phyloP scores from a whole-genome alignment of 2,329 filamentous ascomycete genomes.

The Stachybotrys elegans region DNA sequence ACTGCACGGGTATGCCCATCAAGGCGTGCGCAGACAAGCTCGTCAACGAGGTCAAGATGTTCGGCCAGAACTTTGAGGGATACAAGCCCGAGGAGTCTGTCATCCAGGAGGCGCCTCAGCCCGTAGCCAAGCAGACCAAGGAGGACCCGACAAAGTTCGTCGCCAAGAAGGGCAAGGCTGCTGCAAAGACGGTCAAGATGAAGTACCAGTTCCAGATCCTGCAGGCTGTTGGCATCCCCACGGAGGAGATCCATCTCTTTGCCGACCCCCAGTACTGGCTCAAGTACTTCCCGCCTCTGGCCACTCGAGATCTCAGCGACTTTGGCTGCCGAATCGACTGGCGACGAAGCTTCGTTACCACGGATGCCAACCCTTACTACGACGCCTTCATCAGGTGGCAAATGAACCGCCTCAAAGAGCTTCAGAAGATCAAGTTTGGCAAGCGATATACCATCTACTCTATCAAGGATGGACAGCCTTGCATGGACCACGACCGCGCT shows the following conservation, averaged over 20 bases:
- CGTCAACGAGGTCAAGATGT: conserved; percentile 79
- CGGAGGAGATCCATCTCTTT: conserved; percentile 88
- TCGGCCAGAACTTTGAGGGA: conserved; percentile 78
- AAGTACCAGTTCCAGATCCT: conserved; percentile 98
- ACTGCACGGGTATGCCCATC: conserved; percentile 93
- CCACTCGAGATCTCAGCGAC: conserved; percentile 69
- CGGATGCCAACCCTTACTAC: conserved; percentile 94
- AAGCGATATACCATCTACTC: conserved; percentile 88
- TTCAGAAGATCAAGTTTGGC: conserved; percentile 90
- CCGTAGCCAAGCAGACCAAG: conserved; percentile 62
- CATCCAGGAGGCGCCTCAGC: conserved; percentile 41
- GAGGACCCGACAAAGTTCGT: conserved; percentile 88
- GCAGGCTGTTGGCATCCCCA: conserved; percentile 81
- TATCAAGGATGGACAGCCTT: conserved; percentile 40
- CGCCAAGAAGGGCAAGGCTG: conserved; percentile 88
- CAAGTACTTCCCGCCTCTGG: conserved; percentile 66
- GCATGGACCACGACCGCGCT: conserved; percentile 43
- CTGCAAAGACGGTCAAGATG: conserved; percentile 82
- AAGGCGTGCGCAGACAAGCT: conserved; percentile 97
- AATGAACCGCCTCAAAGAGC: conserved; percentile 85
- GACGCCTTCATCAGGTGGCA: conserved; percentile 96
- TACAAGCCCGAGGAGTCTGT: conserved; percentile 61
- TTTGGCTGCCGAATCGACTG: conserved; percentile 89
- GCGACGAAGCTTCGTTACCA: conserved; percentile 89
- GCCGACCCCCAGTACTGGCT: conserved; percentile 91